Base-by-base conservation (phyloP, 805 yeast genomes). In the Candida sakaeoensis region DNA sequence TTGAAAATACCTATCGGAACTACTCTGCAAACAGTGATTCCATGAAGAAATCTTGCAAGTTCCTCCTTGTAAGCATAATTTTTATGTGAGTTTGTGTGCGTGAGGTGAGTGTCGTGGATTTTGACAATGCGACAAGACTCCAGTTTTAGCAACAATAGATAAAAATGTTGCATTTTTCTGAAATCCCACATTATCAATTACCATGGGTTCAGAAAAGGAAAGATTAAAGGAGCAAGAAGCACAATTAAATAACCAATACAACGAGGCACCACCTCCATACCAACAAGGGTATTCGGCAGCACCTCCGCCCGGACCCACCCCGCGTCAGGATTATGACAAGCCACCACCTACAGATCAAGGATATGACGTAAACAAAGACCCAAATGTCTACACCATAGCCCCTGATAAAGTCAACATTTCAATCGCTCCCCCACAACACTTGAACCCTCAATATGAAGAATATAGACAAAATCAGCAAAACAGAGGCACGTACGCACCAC, bases 381-480 rank as follows among this genome's bases (percentile, higher is more conserved):
- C 61, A 5, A 54, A 57, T 37, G 61, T 55, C 4, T 56, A 56
- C 34, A 51, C 51, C 24, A 60, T 65, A 4, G 46, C 60, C 4
- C 68, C 70, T 3, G 42, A 44, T 16, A 42, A 49, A 40, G 66
- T 64, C n/a, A 61, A 68, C 46, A 68, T 68, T 17, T 49, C 66
- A 1, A 54, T 51, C 38, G 64, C 72, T 3, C 60, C 62, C 21
- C 66, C 68, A 13, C 54, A 55, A 30, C 60, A 61, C 35, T 48
- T 65, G 26, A 53, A 68, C 25, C 72, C 72, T 0, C 60, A 64
- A 3, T 67, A 64, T 43, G 61, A 50, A 35, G 61, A 64, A 40
- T 68, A 52, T 36, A 52, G 55, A 26, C 46, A 49, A 30, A 46
- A 58, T 13, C 70, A 68, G 26, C 45, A 55, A 14, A 50, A 55